Percentiles rank a stretch among this genome's conserved stretches.
Evolutionary conservation across 805 yeast species (phyloP).

Genomic region (Nakazawaea molendinolei): DNA sequence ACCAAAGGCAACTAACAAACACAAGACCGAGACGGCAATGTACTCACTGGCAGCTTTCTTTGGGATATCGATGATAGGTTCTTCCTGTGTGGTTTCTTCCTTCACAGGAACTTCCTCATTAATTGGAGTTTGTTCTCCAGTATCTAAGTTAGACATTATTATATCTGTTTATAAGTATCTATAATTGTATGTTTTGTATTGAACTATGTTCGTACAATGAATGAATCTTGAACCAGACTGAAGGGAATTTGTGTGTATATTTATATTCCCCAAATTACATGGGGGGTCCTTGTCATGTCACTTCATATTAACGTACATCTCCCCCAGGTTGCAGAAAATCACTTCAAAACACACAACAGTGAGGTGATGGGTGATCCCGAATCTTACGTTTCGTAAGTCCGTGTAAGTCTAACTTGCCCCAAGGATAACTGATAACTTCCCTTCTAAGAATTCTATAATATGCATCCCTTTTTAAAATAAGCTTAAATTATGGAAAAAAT

Average conservation of each 20-base stretch:
- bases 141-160: conserved; percentile 5
- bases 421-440: no score
- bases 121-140: conserved; percentile 10
- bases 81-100: conserved; percentile 3
- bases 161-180: background rate
- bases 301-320: no score
- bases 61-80: conserved; percentile 15
- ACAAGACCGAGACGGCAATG: conserved; percentile 25
- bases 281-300: no score
- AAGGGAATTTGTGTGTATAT: background rate
- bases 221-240: background rate
- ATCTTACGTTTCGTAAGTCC: no score
- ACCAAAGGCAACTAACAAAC: conserved; percentile 64
- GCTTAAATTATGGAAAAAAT: no score
- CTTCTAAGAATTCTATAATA: background rate
- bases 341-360: background rate
- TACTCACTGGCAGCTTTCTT: conserved; percentile 20
- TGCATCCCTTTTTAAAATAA: background rate
- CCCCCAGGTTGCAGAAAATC: no score
- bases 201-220: background rate
- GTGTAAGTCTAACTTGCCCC: no score
- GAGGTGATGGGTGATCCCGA: conserved; percentile 1
- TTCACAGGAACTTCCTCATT: conserved; percentile 7
- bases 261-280: background rate
- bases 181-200: background rate